Conservation (phyloP, 1,139 yeast species). For the Protomyces arabidopsidicola region DNA sequence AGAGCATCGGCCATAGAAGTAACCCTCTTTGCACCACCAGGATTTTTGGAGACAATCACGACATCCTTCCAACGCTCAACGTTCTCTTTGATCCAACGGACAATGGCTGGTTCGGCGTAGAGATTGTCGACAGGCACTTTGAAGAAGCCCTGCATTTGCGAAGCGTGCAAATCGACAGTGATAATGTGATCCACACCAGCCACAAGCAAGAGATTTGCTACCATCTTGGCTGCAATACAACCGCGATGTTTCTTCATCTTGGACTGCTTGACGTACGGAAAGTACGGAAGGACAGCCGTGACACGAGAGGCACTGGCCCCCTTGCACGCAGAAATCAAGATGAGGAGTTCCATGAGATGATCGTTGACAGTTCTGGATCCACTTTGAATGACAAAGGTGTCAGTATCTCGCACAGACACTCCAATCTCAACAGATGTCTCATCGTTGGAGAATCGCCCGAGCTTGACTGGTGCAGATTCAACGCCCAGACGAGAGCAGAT, state of each 20-base stretch:
- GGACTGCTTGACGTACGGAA: slow-evolving; percentile 94
- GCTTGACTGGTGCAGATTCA: slow-evolving; percentile 89
- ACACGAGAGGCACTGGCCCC: slow-evolving; percentile 91
- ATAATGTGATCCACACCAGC: slow-evolving; percentile 99
- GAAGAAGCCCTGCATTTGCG: slow-evolving; percentile 99
- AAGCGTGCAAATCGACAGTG: slow-evolving; percentile 91
- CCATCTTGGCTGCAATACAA: slow-evolving; percentile 96
- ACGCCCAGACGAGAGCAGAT: slow-evolving; percentile 90
- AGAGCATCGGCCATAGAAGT: slow-evolving; percentile 94
- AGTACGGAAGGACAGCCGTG: slow-evolving; percentile 86
- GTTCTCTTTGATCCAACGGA: slow-evolving; percentile 91
- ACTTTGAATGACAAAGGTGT: slow-evolving; percentile 90
- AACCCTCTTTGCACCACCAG: slow-evolving; percentile 94
- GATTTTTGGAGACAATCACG: slow-evolving; percentile 88
- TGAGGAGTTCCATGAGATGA: slow-evolving; percentile 91
- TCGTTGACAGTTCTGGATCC: slow-evolving; percentile 80
- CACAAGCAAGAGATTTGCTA: slow-evolving; percentile 89
- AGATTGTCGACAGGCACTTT: slow-evolving; percentile 94
- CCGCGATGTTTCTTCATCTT: slow-evolving; percentile 99
- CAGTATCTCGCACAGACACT: slow-evolving; percentile 90
- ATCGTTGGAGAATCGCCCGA: slow-evolving; percentile 90
- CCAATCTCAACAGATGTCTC: slow-evolving; percentile 97
- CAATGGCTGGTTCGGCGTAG: slow-evolving; percentile 94
- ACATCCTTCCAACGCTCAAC: slow-evolving; percentile 80
- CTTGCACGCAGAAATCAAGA: slow-evolving; percentile 88